Base-by-base conservation (phyloP, 23 red algal genomes). In the Rhodosorus marinus region DNA sequence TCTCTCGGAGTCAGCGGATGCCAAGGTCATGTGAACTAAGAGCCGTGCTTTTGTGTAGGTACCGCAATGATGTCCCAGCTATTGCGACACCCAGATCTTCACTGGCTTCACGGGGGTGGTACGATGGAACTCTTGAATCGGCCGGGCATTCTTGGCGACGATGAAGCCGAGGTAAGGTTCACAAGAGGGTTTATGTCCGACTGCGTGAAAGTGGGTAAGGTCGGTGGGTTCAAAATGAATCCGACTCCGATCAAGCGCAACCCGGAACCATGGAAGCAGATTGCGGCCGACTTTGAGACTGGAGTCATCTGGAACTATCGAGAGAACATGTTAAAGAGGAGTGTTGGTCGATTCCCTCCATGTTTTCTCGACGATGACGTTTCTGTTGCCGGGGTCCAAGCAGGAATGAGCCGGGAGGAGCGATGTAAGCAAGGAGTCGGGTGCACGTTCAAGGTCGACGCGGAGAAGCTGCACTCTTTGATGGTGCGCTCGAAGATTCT, bases 301-400 rank as follows among this genome's bases (percentile, higher is more conserved):
- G 54, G 75, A 9, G 58, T 81, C 17, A 41, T 81, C 17, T 68
- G 75, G 75, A 60, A 49, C 15, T 64, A 62, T 56, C 75, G 75
- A 7, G 54, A 55, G 2, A 81, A 81, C 32, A 23, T 81, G 48
- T 40, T 81, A 22, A 81, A 81, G 26, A 56, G 61, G 22, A 59
- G 55, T 9, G 47, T 81, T 2, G n/a, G n/a, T n/a, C n/a, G n/a
- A n/a, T n/a, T n/a, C n/a, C 57, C 60, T 8, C 29, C 56, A 31
- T 54, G 74, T 3, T 67, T 52, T 20, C 48, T 80, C 29, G 70
- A 80, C 30, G 74, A 80, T 34, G 31, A 42, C 33, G 62, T 55
- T 5, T 62, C 70, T 20, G 38, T 80, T 2, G 74, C 68, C 41
- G 74, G 74, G 30, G 35, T 80, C 24, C 33, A 24, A 0, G 25